Evolutionary conservation across 148 eudicot species (phyloP), one percentile per base, ranked within the genome.

Genomic region (Nyssa sinensis): DNA sequence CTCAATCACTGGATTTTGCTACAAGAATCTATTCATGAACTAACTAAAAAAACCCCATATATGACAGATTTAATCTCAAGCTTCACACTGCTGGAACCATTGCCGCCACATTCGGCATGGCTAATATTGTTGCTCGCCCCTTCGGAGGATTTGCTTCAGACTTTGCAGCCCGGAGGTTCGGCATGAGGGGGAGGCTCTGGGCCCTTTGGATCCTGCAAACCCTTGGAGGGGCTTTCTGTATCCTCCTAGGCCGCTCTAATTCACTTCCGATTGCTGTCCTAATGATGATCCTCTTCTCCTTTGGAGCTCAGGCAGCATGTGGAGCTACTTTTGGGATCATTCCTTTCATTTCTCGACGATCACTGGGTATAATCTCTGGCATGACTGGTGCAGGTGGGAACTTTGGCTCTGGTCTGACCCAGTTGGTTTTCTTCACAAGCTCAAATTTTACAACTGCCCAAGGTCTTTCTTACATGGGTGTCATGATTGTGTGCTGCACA

Each of bases 181-280:
- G 98, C 0, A 94, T 94, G 98, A 79, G 98, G 31, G 98, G 98
- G 0, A 79, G 98, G 3, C 77, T 93, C 0, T 93, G 98, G 98
- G 81, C 84, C 4, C 85, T 91, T 0, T 93, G 95, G 97, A 86
- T 79, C 65, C 80, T 93, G 39, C 98, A 93, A 62, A 93, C 98
- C 13, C 68, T 82, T 0, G 98, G 98, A 0, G 98, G 92, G 0
- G 73, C 80, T 2, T 88, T 84, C 71, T 93, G 98, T 60, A 31
- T 93, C 0, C 78, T 84, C 72, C 82, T 93, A 2, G 96, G 98
- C 1, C 37, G 75, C 5, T 69, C 93, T n/a, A 67, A 53, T 2
- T 47, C 67, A 30, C 87, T 88, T 7, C 55, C 81, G 1, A 68
- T 60, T 0, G 86, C 89, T 4, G 29, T 84, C 16, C 69, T 72